Evolutionary conservation across 2,329 filamentous ascomycete genomes (phyloP).

Genomic region (Botrytis deweyae): DNA sequence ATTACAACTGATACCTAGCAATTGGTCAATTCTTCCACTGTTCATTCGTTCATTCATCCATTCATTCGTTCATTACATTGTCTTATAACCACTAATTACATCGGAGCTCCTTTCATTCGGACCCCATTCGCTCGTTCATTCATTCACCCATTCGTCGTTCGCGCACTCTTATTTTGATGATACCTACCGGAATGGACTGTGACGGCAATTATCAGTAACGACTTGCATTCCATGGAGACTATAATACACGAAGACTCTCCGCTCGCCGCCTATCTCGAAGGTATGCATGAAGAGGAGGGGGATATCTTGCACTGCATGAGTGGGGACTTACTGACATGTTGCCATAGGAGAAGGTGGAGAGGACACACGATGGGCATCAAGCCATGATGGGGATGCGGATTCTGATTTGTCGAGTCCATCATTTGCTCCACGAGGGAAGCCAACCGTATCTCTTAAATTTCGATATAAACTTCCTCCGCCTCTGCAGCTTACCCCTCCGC

Average conservation of each 20-base stretch:
- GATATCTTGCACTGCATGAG: constrained; percentile 1
- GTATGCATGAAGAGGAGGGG: constrained; percentile 48
- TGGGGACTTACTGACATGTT: constrained; percentile 24
- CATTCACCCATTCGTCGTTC: neutral
- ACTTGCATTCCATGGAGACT: constrained; percentile 67
- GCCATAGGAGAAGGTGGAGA: constrained; percentile 47
- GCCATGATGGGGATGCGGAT: constrained; percentile 26
- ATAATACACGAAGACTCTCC: constrained; percentile 84
- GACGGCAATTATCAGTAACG: constrained; percentile 24
- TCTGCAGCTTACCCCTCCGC: constrained; percentile 46
- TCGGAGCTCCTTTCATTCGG: neutral
- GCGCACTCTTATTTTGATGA: neutral
- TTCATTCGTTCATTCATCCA: neutral
- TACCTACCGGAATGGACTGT: constrained; percentile 30
- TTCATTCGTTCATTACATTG: neutral
- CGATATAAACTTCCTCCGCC: constrained; percentile 49
- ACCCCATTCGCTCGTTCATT: neutral
- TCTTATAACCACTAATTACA: constrained; percentile 4
- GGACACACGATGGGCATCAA: constrained; percentile 39
- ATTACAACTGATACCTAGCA: neutral
- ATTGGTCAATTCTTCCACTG: constrained; percentile 1
- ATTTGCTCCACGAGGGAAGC: constrained; percentile 58
- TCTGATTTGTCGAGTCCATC: constrained; percentile 37
- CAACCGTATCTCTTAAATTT: constrained; percentile 54
- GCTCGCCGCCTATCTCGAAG: constrained; percentile 85